A percentile compares a stretch with the other conserved stretches of the same genome.
phyloP scores from a whole-genome alignment of 129 eudicot species.

The Rutidosis leptorrhynchoides region DNA sequence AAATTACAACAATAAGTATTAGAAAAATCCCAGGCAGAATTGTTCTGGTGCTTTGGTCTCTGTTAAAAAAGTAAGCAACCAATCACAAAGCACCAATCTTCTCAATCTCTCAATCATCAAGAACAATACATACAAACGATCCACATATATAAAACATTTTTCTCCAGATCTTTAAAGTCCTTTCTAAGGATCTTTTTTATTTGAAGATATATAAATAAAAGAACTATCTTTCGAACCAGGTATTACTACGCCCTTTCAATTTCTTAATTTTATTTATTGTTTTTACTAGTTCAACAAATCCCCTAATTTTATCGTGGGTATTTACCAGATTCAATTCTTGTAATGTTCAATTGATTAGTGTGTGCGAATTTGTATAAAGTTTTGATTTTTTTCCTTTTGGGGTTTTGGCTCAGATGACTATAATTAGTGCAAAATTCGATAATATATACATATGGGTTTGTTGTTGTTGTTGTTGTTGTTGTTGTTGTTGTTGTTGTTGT shows the following conservation, averaged over 20 bases:
- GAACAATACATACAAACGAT: background rate
- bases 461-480: no score
- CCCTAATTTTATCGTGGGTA: background rate
- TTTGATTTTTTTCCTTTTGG: constrained; percentile 21
- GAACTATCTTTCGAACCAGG: constrained; percentile 25
- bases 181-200: constrained; percentile 7
- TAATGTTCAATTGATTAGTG: background rate
- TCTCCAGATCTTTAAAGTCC: constrained; percentile 28
- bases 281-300: background rate
- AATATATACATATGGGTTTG: background rate
- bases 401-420: constrained; percentile 23
- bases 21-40: constrained; percentile 27
- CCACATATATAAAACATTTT: background rate
- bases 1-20: no score
- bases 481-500: no score
- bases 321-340: background rate
- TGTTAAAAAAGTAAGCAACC: constrained; percentile 30
- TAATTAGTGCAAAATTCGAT: constrained; percentile 1
- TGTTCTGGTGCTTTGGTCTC: constrained; percentile 35
- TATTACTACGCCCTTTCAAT: background rate
- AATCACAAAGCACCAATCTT: constrained; percentile 24
- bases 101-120: constrained; percentile 13
- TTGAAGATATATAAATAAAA: background rate
- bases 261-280: background rate
- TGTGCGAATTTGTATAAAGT: constrained; percentile 16